phyloP scores from a whole-genome alignment of 2,329 filamentous ascomycete species.

The Fusarium multiceps region DNA sequence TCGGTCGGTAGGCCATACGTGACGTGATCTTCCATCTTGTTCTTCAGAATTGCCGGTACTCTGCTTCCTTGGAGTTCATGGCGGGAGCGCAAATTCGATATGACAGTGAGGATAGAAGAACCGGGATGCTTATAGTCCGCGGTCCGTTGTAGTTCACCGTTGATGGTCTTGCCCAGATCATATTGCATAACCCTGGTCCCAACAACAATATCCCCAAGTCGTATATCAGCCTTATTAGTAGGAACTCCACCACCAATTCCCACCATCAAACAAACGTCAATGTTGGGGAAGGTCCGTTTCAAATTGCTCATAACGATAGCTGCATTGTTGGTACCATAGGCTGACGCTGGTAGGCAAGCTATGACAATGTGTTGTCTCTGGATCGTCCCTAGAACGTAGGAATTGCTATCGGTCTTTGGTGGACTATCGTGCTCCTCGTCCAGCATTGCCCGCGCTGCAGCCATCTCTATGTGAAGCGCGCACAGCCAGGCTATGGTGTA shows the following conservation, averaged over 20 bases:
- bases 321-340: constrained; percentile 42
- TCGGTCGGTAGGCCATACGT: accelerated
- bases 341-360: constrained; percentile 35
- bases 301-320: constrained; percentile 40
- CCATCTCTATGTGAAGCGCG: constrained; percentile 43
- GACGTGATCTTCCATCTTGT: accelerated
- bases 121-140: neutral
- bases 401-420: constrained; percentile 38
- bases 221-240: constrained; percentile 32
- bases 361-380: constrained; percentile 42
- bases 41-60: accelerated
- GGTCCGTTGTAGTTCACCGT: accelerated
- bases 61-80: accelerated
- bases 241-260: constrained; percentile 43
- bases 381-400: constrained; percentile 41
- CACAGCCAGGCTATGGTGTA: constrained; percentile 50
- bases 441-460: constrained; percentile 45
- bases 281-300: constrained; percentile 56
- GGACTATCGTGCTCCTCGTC: constrained; percentile 37
- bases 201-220: constrained; percentile 46
- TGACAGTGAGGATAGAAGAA: accelerated
- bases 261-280: constrained; percentile 36
- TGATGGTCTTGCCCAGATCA: constrained; percentile 35
- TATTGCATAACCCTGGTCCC: constrained; percentile 44
- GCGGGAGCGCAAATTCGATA: neutral